Percentiles rank a stretch among this genome's conserved stretches.
Evolutionary conservation across 2,329 filamentous ascomycete species (phyloP).

Genomic region (Venturia pyrina): DNA sequence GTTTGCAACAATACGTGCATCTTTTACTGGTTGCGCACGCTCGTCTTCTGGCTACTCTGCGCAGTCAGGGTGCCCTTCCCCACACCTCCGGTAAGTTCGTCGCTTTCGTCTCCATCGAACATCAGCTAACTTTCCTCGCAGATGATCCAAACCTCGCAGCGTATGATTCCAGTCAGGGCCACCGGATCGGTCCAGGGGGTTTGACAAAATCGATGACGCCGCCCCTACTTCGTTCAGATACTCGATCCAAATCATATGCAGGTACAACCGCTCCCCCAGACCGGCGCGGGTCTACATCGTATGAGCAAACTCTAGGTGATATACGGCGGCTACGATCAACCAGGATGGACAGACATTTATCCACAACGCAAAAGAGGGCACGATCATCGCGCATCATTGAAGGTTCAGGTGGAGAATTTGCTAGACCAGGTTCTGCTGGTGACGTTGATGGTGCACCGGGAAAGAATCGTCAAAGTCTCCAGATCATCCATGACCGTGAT

Average conservation of each 20-base stretch:
- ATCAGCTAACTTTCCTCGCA: slow-evolving; percentile 23
- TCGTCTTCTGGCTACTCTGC: slow-evolving; percentile 74
- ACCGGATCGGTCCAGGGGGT: slow-evolving; percentile 39
- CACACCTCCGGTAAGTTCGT: slow-evolving; percentile 49
- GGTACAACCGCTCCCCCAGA: slow-evolving; percentile 40
- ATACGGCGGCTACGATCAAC: slow-evolving; percentile 87
- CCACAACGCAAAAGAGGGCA: slow-evolving; percentile 83
- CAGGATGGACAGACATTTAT: slow-evolving; percentile 86
- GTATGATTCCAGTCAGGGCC: slow-evolving; percentile 57
- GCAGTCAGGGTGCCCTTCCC: slow-evolving; percentile 71
- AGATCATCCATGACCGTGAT: slow-evolving; percentile 73
- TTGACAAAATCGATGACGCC: slow-evolving; percentile 26
- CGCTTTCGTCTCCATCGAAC: slow-evolving; percentile 11
- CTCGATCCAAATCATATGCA: slow-evolving; percentile 64
- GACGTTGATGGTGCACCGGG: not conserved
- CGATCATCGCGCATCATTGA: slow-evolving; percentile 89
- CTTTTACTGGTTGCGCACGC: slow-evolving; percentile 85
- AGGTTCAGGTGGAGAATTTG: slow-evolving; percentile 54
- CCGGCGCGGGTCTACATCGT: slow-evolving; percentile 48
- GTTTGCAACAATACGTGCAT: slow-evolving; percentile 91
- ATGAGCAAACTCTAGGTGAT: slow-evolving; percentile 93
- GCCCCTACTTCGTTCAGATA: slow-evolving; percentile 51
- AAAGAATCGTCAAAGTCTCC: slow-evolving; percentile 47
- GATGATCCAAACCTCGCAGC: slow-evolving; percentile 61
- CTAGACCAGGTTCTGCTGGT: not conserved